Percentiles rank a stretch among this genome's conserved stretches.
Conservation (phyloP, 768 basidiomycete species). For the Hericium rajendrae region DNA sequence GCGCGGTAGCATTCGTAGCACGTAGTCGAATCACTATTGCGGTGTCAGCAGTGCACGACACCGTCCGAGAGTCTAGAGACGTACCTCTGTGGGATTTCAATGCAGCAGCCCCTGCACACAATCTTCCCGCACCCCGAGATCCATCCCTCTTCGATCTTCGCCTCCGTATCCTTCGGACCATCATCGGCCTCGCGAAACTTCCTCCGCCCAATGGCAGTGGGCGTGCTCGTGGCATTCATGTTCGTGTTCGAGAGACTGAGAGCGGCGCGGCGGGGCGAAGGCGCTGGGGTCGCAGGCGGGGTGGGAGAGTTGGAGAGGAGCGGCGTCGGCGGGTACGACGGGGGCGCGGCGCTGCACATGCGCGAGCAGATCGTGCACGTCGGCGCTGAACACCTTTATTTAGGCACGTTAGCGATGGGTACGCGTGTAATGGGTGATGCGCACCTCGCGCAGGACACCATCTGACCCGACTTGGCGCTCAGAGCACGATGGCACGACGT, state of each 20-base stretch:
- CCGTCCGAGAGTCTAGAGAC: constrained; percentile 2
- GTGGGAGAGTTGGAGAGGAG: constrained; percentile 26
- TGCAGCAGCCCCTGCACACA: constrained; percentile 26
- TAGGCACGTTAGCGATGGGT: neutral
- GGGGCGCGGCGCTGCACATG: constrained; percentile 26
- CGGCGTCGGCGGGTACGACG: constrained; percentile 28
- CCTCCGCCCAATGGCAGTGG: constrained; percentile 11
- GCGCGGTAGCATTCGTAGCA: constrained; percentile 12
- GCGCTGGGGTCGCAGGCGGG: constrained; percentile 10
- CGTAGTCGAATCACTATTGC: constrained; percentile 10
- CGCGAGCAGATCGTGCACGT: constrained; percentile 29
- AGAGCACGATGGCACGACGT: constrained; percentile 1
- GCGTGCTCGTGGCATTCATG: neutral
- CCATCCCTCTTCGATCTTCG: constrained; percentile 5
- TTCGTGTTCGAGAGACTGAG: constrained; percentile 16
- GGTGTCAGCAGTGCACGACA: neutral
- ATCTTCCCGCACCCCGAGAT: constrained; percentile 26
- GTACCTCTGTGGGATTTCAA: constrained; percentile 28
- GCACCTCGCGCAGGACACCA: constrained; percentile 1
- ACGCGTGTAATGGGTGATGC: neutral
- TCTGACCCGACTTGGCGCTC: neutral
- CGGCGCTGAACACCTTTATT: constrained; percentile 22
- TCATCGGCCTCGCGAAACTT: neutral
- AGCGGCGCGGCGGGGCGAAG: constrained; percentile 22
- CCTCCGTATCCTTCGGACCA: constrained; percentile 2